These are phyloP conservation scores for Hamigera avellanea DNA, from an alignment of 495 filamentous ascomycete genomes.

Conservation along the genomic window DNA sequence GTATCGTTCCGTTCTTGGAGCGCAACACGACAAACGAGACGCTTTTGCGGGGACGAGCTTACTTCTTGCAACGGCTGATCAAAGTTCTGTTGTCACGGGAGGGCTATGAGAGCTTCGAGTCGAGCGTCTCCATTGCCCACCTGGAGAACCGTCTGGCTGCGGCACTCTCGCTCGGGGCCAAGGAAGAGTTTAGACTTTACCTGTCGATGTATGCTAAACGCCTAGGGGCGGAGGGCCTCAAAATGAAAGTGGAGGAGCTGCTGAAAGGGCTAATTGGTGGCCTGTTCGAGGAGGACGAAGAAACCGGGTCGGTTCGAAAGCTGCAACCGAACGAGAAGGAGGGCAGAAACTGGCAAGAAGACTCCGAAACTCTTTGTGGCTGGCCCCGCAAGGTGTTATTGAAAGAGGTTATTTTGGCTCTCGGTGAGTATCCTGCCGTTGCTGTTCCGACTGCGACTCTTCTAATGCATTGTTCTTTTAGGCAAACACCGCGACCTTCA, in stretches of 20 bases:
- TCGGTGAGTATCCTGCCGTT: no score
- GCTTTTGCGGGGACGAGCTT: conserved; percentile 81
- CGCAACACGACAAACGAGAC: conserved; percentile 89
- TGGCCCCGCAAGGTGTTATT: conserved; percentile 78
- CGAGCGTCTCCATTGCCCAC: conserved; percentile 83
- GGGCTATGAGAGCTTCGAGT: conserved; percentile 86
- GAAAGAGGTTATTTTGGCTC: conserved; percentile 78
- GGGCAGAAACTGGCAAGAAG: conserved; percentile 41
- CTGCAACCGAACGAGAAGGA: conserved; percentile 50
- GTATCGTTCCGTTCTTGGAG: conserved; percentile 86
- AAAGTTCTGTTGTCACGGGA: conserved; percentile 75
- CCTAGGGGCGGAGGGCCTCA: conserved; percentile 78
- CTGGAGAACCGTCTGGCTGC: conserved; percentile 91
- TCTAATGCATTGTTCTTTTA: conserved; percentile 29
- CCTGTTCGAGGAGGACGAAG: conserved; percentile 42
- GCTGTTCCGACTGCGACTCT: no score
- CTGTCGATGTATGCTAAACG: conserved; percentile 94
- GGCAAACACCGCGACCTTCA: conserved; percentile 92
- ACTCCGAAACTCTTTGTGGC: conserved; percentile 56
- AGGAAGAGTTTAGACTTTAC: conserved; percentile 84
- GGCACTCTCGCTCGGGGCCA: conserved; percentile 69
- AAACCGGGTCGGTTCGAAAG: conserved; percentile 21
- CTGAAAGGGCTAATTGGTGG: conserved; percentile 69
- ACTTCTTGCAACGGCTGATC: conserved; percentile 78
- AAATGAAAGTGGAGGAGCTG: conserved; percentile 84